These are phyloP conservation scores for Solanum lycopersicoides DNA, from an alignment of 257 asterid genomes.

Conservation along the genomic window DNA sequence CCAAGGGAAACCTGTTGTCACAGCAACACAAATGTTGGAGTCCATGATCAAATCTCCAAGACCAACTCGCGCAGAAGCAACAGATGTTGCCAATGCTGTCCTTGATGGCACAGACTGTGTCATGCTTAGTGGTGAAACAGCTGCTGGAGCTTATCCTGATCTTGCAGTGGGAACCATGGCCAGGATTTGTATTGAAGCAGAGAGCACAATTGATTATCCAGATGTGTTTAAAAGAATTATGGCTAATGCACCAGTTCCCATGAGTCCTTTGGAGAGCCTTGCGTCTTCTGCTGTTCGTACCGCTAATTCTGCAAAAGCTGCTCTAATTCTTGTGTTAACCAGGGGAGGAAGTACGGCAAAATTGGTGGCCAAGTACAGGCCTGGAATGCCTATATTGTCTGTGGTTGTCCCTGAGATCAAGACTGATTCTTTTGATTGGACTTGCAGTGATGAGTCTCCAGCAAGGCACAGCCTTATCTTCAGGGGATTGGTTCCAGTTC, in stretches of 20 bases:
- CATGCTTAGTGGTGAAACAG: constrained; percentile 93
- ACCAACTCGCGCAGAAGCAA: constrained; percentile 91
- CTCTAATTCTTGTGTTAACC: constrained; percentile 64
- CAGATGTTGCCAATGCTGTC: constrained; percentile 87
- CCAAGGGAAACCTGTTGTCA: constrained; percentile 89
- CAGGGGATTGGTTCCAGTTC: constrained; percentile 68
- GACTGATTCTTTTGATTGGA: constrained; percentile 77
- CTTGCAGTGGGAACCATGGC: constrained; percentile 88
- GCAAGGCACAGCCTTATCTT: constrained; percentile 79
- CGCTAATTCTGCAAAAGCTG: constrained; percentile 65
- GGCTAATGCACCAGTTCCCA: constrained; percentile 75
- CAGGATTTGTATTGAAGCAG: constrained; percentile 76
- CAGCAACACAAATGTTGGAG: constrained; percentile 91
- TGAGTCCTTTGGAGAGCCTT: constrained; percentile 79
- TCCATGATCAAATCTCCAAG: constrained; percentile 91
- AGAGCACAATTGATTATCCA: constrained; percentile 59
- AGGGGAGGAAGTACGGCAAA: constrained; percentile 85
- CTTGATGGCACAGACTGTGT: constrained; percentile 91
- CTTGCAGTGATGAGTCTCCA: constrained; percentile 77
- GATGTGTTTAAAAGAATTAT: constrained; percentile 66
- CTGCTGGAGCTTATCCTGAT: constrained; percentile 93
- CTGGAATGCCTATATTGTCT: constrained; percentile 71
- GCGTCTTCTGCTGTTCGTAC: constrained; percentile 82
- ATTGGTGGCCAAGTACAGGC: constrained; percentile 79
- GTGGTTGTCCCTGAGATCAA: constrained; percentile 82